A percentile compares a stretch with the other conserved stretches of the same genome.
phyloP scores from a whole-genome alignment of 495 filamentous ascomycete species.

The Penicillium roqueforti region DNA sequence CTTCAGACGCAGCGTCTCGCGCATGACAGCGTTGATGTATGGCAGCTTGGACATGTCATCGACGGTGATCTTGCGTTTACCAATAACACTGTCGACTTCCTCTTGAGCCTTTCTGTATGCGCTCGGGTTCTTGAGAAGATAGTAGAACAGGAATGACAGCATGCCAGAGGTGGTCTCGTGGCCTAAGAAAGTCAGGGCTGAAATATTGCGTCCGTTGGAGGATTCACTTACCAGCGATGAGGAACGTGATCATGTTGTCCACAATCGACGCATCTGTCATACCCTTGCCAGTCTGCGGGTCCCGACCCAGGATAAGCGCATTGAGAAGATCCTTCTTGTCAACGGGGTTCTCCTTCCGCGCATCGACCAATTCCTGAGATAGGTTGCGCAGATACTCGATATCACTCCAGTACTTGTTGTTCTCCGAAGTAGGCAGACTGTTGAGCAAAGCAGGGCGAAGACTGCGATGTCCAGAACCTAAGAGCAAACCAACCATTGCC shows the following conservation, averaged over 20 bases:
- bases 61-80: constrained; percentile 56
- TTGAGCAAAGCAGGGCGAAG: constrained; percentile 49
- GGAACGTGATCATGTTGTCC: constrained; percentile 68
- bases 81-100: constrained; percentile 65
- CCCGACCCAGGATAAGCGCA: constrained; percentile 63
- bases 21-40: constrained; percentile 62
- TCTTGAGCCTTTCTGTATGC: constrained; percentile 57
- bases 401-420: constrained; percentile 55
- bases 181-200: constrained; percentile 36
- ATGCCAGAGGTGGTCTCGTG: constrained; percentile 70
- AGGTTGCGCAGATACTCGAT: constrained; percentile 53
- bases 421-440: constrained; percentile 46
- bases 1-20: constrained; percentile 65
- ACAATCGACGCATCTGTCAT: constrained; percentile 59
- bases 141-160: constrained; percentile 52
- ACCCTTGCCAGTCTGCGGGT: constrained; percentile 61
- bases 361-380: constrained; percentile 55
- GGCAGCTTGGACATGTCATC: constrained; percentile 64
- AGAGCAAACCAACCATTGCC: constrained; percentile 59
- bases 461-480: constrained; percentile 50
- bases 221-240: constrained; percentile 48
- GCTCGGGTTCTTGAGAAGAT: constrained; percentile 57
- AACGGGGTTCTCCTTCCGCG: constrained; percentile 51
- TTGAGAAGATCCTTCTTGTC: constrained; percentile 66
- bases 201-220: too few species aligned